Base-by-base conservation (phyloP, 2,329 filamentous ascomycete genomes). In the Coleophoma crateriformis region DNA sequence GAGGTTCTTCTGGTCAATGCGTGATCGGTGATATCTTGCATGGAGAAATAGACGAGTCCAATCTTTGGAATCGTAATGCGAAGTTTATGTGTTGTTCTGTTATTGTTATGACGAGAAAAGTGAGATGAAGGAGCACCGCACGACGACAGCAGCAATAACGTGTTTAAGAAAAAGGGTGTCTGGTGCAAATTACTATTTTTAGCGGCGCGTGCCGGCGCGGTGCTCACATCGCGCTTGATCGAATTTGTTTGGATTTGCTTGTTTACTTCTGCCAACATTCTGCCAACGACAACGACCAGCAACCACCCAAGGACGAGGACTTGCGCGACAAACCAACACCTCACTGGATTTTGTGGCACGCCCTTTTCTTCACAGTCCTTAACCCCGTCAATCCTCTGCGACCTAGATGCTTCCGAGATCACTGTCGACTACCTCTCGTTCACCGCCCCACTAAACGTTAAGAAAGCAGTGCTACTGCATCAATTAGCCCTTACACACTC, bases 351-450 rank as follows among this genome's bases (percentile, higher is more conserved):
- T 47, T 22, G 20, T 14, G 35, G 33, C 49, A 48, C 17, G 38
- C 14, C 17, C 33, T 46, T 38, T 27, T 37, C 15, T 22, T 37
- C 7, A 45, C 43, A 50, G 44, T 27, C 14, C 20, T n/a, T 8
- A 22, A 14, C 6, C 33, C 43, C 42, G 33, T 47, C 33, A 27
- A 47, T 50, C 37, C 4, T 48, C 52, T 50, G 46, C 43, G 51
- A 48, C 17, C 46, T 53, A 52, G 49, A 61, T 57, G 53, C 54
- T 54, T 42, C 49, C 49, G 40, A 50, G 54, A 47, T 54, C 49
- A 50, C 54, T 43, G 45, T 55, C 42, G 50, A 59, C 52, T 61
- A 54, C 60, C 60, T 61, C 62, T 61, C 60, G 49, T 61, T 60
- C 58, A 61, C 58, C 60, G 60, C 59, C 62, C 58, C 61, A 58